Base-by-base conservation (phyloP, 805 yeast species). In the Ogataea methylovora region DNA sequence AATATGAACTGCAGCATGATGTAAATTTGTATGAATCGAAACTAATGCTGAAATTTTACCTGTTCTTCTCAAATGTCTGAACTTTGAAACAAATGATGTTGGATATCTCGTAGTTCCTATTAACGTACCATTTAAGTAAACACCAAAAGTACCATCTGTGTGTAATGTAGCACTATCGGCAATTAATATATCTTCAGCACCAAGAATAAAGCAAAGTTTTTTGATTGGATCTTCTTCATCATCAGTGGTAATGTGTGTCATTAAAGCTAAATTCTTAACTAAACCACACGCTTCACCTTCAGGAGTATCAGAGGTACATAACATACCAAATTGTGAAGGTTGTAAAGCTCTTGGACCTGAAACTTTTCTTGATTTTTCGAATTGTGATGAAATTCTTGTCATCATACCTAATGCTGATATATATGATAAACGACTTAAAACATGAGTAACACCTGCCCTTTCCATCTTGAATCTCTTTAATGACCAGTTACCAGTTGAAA, bases 251-350 rank as follows among this genome's bases (percentile, higher is more conserved):
- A 92, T 92, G 60, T 92, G 98, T 9, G 98, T 92, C 98, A 92
- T 92, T 30, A 92, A 69, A 2, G 98, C 98, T 57, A 92, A 67
- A 55, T 92, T 92, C 63, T 92, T 92, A 24, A 92, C 98, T 59
- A 92, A 72, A 53, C 98, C 98, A 76, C 98, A 92, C 1, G 98
- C 98, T 62, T 92, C 98, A 71, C 98, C 98, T 72, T 92, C 98
- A 1, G 98, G 98, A 0, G 98, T 92, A 72, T 92, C 98, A 0
- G 97, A 84, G 6, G 97, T 86, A 69, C 98, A 92, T 40, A 92
- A 69, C 97, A 92, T 92, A 56, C 98, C 98, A 59, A 92, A 92
- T 64, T 92, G 98, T 2, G 98, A 92, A 9, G 98, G 98, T 60
- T 92, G 98, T 45, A 92, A 70, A 12, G 98, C 97, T 72, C 98